phyloP scores from a whole-genome alignment of 345 rosid genomes.

The Aquilaria yunnanensis region DNA sequence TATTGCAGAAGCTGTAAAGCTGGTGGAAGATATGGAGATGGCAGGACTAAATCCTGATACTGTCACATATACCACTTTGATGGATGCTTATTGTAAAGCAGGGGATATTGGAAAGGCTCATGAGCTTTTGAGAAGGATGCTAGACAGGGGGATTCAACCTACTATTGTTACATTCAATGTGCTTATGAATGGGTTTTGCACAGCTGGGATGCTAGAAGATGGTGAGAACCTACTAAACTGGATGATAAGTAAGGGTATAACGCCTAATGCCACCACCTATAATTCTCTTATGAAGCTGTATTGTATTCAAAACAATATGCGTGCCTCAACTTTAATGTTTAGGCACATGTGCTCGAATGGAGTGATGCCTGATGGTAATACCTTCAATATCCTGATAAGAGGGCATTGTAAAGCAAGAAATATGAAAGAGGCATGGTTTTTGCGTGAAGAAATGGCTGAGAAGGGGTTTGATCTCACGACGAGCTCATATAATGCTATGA shows the following conservation, averaged over 20 bases:
- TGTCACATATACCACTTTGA: constrained; percentile 73
- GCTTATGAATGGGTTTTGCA: constrained; percentile 84
- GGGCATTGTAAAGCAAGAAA: constrained; percentile 98
- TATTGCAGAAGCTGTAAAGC: constrained; percentile 53
- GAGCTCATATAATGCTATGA: constrained; percentile 59
- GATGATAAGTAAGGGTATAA: constrained; percentile 80
- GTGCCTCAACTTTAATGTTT: constrained; percentile 39
- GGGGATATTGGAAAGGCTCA: constrained; percentile 69
- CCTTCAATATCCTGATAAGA: constrained; percentile 70
- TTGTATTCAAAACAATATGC: constrained; percentile 52
- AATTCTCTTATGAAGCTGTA: constrained; percentile 80
- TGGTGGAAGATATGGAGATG: constrained; percentile 67
- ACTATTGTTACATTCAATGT: constrained; percentile 79
- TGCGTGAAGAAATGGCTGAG: constrained; percentile 53
- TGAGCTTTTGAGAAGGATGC: constrained; percentile 64
- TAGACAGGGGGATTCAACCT: constrained; percentile 66
- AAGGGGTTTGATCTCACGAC: constrained; percentile 56
- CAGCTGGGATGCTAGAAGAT: constrained; percentile 73
- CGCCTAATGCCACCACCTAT: constrained; percentile 70
- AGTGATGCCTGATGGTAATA: constrained; percentile 63
- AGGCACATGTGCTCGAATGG: constrained; percentile 55
- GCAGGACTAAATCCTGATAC: constrained; percentile 56
- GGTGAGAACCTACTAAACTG: constrained; percentile 71
- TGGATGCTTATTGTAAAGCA: constrained; percentile 74
- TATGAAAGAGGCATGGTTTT: constrained; percentile 95